A percentile compares a stretch with the other conserved stretches of the same genome.
phyloP scores from a whole-genome alignment of 139 green algal genomes.

The Tetradesmus lagerheimii region DNA sequence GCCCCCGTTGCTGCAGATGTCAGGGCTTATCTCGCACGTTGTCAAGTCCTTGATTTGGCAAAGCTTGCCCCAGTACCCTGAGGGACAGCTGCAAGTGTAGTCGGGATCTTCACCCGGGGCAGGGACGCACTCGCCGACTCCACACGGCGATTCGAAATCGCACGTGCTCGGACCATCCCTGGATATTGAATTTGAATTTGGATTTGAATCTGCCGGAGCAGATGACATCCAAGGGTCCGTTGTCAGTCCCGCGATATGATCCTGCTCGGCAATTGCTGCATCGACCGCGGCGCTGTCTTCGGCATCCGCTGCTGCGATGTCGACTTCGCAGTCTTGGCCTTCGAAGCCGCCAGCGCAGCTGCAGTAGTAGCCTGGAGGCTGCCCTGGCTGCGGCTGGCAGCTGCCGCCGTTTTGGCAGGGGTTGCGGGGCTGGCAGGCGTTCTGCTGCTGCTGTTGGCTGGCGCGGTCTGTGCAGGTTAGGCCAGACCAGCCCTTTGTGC shows the following conservation, averaged over 20 bases:
- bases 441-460: background rate
- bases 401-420: background rate
- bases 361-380: background rate
- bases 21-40: background rate
- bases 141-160: conserved; percentile 4
- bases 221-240: background rate
- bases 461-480: background rate
- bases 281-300: background rate
- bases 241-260: background rate
- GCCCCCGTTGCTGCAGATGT: background rate
- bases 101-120: conserved; percentile 5
- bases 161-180: background rate
- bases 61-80: background rate
- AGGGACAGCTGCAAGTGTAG: conserved; percentile 22
- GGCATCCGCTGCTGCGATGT: background rate
- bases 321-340: background rate
- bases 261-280: background rate
- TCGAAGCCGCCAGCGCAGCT: background rate
- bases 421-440: background rate
- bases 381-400: background rate
- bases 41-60: background rate
- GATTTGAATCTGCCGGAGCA: background rate
- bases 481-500: background rate
- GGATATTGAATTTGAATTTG: too few species aligned
- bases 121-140: background rate